Evolutionary conservation across 108 stramenopile species (phyloP).

Genomic region (Cyclotella sp.): DNA sequence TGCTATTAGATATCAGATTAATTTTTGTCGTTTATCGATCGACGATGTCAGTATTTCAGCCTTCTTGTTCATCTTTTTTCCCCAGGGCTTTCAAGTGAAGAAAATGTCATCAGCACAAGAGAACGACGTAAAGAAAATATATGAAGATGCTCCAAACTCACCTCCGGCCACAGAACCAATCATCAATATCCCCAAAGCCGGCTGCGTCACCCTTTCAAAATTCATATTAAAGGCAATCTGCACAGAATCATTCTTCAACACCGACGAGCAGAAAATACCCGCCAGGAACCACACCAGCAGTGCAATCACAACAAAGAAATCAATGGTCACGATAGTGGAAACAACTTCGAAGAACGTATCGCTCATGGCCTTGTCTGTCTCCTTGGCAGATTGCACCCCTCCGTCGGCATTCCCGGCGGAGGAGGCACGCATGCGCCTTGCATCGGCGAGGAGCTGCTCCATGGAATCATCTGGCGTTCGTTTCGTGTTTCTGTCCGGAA

Average conservation of each 20-base stretch:
- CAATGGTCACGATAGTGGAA: slow-evolving; percentile 88
- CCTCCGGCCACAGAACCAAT: slow-evolving; percentile 74
- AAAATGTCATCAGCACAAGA: neutral
- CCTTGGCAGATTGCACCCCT: neutral
- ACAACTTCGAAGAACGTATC: slow-evolving; percentile 64
- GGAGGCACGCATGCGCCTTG: slow-evolving; percentile 59
- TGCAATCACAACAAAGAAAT: slow-evolving; percentile 91
- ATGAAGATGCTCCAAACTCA: slow-evolving; percentile 16
- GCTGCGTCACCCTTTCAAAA: slow-evolving; percentile 52
- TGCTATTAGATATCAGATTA: neutral
- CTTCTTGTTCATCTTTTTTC: slow-evolving; percentile 39
- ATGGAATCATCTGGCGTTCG: slow-evolving; percentile 56
- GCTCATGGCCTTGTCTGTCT: slow-evolving; percentile 30
- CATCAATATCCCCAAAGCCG: slow-evolving; percentile 91
- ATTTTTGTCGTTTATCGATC: neutral
- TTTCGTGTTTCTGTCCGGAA: neutral
- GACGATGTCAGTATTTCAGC: neutral
- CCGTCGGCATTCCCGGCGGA: slow-evolving; percentile 13
- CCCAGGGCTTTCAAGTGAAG: slow-evolving; percentile 22
- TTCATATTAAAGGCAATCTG: slow-evolving; percentile 92
- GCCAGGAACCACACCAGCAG: slow-evolving; percentile 90
- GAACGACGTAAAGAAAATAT: neutral
- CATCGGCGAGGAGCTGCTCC: slow-evolving; percentile 77
- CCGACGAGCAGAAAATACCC: slow-evolving; percentile 81
- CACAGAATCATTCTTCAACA: slow-evolving; percentile 84